Evolutionary conservation across 139 green algal species (phyloP).

Genomic region (Auxenochlorella pyrenoidosa): DNA sequence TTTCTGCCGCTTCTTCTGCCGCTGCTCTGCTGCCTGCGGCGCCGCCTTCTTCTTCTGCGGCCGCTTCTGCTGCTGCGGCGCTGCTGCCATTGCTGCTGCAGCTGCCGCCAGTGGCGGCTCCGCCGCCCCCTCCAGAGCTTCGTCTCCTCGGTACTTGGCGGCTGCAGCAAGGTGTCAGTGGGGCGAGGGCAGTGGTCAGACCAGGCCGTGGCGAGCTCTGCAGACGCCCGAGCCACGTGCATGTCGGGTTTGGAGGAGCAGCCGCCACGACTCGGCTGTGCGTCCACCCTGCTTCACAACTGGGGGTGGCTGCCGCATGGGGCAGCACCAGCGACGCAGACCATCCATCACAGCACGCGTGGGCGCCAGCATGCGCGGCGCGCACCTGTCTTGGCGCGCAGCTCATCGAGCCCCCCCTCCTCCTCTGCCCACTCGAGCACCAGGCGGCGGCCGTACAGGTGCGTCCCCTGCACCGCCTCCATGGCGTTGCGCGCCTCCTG

Average conservation of each 20-base stretch:
- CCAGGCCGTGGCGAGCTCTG: background rate
- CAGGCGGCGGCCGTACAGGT: conserved; percentile 95
- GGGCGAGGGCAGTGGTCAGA: background rate
- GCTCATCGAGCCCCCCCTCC: conserved; percentile 76
- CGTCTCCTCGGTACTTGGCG: conserved; percentile 30
- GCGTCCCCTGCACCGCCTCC: conserved; percentile 73
- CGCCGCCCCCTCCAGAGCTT: background rate
- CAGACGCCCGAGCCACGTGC: too few relatives aligned
- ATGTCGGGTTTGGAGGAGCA: background rate
- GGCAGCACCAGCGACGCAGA: too few relatives aligned
- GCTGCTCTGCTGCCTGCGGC: background rate
- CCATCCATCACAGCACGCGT: too few relatives aligned
- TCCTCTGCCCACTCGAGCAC: conserved; percentile 91
- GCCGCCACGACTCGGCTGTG: background rate
- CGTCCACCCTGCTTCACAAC: background rate
- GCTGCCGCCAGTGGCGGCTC: background rate
- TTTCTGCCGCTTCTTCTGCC: conserved; percentile 18
- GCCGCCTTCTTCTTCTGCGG: conserved; percentile 3
- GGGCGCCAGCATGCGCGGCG: too few relatives aligned
- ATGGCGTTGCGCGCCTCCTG: conserved; percentile 69
- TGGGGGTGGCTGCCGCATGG: too few relatives aligned
- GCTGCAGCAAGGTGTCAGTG: conserved; percentile 3
- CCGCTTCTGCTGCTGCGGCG: conserved; percentile 13
- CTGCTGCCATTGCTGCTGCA: background rate
- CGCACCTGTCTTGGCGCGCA: conserved; percentile 79